Conservation (phyloP, 2,329 filamentous ascomycete species). For the Chrysoporthe cubensis region DNA sequence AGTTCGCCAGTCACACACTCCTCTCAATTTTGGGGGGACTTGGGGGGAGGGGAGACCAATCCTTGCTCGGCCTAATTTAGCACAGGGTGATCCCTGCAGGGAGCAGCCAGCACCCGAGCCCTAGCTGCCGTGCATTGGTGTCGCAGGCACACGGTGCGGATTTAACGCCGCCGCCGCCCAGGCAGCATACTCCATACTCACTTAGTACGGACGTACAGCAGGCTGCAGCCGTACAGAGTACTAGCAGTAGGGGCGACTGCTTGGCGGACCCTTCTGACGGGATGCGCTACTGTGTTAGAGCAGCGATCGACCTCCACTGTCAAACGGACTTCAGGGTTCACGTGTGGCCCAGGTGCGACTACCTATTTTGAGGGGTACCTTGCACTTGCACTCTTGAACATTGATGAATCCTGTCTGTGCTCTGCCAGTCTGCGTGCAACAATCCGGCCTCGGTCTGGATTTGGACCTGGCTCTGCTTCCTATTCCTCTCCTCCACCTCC, state of each 20-base stretch:
- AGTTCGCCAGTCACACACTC: neutral
- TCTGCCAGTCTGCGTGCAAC: conserved; percentile 2
- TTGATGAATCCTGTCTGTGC: conserved; percentile 11
- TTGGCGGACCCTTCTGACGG: conserved; percentile 17
- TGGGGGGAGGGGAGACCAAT: neutral
- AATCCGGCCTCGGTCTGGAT: conserved; percentile 18
- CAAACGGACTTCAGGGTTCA: conserved; percentile 13
- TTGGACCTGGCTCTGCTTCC: conserved; percentile 2
- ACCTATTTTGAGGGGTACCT: conserved; percentile 17
- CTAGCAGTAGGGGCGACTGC: neutral
- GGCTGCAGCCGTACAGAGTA: neutral
- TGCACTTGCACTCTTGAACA: conserved; percentile 11
- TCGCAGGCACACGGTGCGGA: conserved; percentile 10
- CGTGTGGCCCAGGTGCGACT: conserved; percentile 12
- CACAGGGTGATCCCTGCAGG: neutral
- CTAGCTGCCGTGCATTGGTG: conserved; percentile 12
- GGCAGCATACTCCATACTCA: neutral
- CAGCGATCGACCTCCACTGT: conserved; percentile 11
- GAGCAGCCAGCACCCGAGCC: neutral
- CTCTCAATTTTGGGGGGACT: neutral
- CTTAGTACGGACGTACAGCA: too few species aligned
- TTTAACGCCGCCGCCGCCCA: neutral
- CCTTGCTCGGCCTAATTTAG: conserved; percentile 14
- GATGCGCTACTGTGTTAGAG: conserved; percentile 3
- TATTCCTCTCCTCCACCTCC: conserved; percentile 7